A percentile compares a stretch with the other conserved stretches of the same genome.
Evolutionary conservation across 2,329 filamentous ascomycete species (phyloP).

Genomic region (Aspergillus viridinutans): DNA sequence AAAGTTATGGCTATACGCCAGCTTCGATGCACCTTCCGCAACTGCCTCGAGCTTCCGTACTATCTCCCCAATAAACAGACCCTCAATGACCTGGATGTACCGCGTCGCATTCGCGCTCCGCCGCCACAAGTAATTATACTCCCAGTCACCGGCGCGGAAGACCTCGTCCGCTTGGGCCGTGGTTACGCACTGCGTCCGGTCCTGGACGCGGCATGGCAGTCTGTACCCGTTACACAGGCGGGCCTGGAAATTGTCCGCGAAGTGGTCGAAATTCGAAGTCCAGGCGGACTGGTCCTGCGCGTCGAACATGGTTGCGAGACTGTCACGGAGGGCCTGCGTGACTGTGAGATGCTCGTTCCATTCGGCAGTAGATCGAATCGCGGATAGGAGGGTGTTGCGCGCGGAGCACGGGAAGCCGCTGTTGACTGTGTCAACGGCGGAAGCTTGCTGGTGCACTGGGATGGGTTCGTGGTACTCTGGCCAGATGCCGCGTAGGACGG

Average conservation of each 20-base stretch:
- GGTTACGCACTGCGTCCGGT: conserved; percentile 30
- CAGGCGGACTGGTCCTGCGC: conserved; percentile 24
- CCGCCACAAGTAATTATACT: conserved; percentile 41
- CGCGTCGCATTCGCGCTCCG: conserved; percentile 28
- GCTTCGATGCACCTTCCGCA: conserved; percentile 11
- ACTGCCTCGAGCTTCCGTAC: conserved; percentile 29
- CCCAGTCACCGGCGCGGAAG: conserved; percentile 41
- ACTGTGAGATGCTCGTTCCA: conserved; percentile 36
- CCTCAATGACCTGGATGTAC: conserved; percentile 37
- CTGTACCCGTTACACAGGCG: conserved; percentile 39
- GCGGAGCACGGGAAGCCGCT: conserved; percentile 33
- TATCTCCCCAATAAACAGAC: conserved; percentile 37
- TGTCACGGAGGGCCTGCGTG: conserved; percentile 25
- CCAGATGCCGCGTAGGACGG: conserved; percentile 38
- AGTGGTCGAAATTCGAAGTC: conserved; percentile 37
- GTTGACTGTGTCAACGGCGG: conserved; percentile 34
- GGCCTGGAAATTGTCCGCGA: conserved; percentile 39
- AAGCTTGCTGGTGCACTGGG: conserved; percentile 36
- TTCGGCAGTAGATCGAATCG: conserved; percentile 25
- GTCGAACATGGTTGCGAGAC: conserved; percentile 30
- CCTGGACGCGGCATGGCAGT: conserved; percentile 28
- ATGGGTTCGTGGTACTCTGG: conserved; percentile 28
- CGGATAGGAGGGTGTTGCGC: conserved; percentile 16
- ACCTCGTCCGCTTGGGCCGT: conserved; percentile 30
- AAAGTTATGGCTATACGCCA: conserved; percentile 35